Base-by-base conservation (phyloP, 208 protist species). In the Leishmania braziliensis region DNA sequence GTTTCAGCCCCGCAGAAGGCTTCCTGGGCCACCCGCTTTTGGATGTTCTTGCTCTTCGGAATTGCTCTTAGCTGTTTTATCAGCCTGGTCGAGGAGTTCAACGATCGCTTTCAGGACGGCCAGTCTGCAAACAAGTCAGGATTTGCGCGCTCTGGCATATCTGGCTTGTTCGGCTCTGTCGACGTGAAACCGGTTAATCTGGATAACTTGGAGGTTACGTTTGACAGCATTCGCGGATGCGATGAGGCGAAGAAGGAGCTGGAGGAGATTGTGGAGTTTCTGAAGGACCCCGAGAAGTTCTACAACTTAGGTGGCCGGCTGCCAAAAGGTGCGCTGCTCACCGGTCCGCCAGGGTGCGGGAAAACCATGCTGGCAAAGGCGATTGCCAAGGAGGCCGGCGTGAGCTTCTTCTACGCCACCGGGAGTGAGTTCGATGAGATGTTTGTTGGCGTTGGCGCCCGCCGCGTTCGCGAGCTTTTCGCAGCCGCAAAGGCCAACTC, bases 341-440 rank as follows among this genome's bases (percentile, higher is more conserved):
- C 98, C 26, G 99, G 99, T 10, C 98, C 98, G n/a, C 99, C 99
- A 33, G 99, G 99, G 50, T 99, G 98, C 58, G 99, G 99, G 39
- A 99, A 99, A 82, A 98, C 95, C 46, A 91, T 98, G 88, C 90
- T 98, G 20, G 95, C 96, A 14, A 98, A 98, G 83, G 96, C 95
- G 43, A 98, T 98, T 82, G 96, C 96, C 12, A 98, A 98, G 72
- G 94, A 98, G 81, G 95, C 96, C 20, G 98, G 93, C 3, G 98
- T 99, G 26, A 95, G 88, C 29, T 99, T 99, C 84, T 99, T 99
- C 71, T 99, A 99, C 84, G 89, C 91, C 33, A 95, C 93, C 6
- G 97, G 97, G 46, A 98, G 95, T 46, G 97, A 99, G 79, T 99
- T 99, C 80, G 98, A 99, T 77, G 98, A 99, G 85, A 98, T 99